Conservation (phyloP, 805 yeast species). For the Candida sonorensis region DNA sequence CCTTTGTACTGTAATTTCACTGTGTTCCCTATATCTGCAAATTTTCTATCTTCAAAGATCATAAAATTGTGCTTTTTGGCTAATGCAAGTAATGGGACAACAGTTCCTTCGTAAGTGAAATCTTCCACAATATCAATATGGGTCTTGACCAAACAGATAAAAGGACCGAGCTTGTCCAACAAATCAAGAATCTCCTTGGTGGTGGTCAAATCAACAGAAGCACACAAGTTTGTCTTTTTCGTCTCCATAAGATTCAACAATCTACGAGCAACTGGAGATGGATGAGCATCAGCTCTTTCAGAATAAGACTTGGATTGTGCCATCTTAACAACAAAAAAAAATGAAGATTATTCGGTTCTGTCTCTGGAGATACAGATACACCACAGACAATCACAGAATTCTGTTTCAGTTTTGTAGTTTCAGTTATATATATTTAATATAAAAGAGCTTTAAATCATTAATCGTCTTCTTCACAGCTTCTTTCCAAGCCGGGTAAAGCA, state of each 20-base stretch:
- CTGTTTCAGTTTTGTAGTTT: too few species aligned
- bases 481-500: too few species aligned
- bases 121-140: conserved; percentile 92
- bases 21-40: conserved; percentile 97
- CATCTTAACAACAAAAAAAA: too few species aligned
- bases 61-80: conserved; percentile 80
- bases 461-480: too few species aligned
- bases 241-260: conserved; percentile 66
- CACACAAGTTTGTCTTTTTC: conserved; percentile 86
- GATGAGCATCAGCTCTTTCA: conserved; percentile 62
- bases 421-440: too few species aligned
- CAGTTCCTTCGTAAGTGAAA: conserved; percentile 73
- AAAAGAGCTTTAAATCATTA: too few species aligned
- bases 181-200: conserved; percentile 68
- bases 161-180: conserved; percentile 82
- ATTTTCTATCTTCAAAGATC: conserved; percentile 95
- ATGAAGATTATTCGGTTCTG: too few species aligned
- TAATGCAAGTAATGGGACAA: conserved; percentile 63
- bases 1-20: conserved; percentile 90
- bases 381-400: too few species aligned
- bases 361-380: too few species aligned
- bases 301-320: conserved; percentile 37
- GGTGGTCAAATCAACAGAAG: conserved; percentile 83
- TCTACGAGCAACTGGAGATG: conserved; percentile 73
- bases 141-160: conserved; percentile 85